Percentiles rank a stretch among this genome's conserved stretches.
Conservation (phyloP, 1,139 yeast genomes). For the Yamadazyma conglobata region DNA sequence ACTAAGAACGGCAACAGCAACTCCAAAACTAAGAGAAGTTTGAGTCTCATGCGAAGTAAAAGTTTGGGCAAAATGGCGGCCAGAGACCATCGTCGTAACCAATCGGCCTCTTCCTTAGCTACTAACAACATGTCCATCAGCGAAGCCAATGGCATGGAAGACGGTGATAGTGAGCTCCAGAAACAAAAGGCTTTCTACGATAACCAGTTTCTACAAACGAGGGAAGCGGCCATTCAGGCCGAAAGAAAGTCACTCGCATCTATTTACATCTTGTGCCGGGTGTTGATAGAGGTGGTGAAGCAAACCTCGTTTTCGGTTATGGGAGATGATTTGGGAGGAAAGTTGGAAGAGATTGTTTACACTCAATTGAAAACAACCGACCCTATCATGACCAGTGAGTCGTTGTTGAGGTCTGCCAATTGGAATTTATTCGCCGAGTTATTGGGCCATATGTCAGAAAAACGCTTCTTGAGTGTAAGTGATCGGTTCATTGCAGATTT, state of each 20-base stretch:
- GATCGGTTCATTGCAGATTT: slow-evolving; percentile 92
- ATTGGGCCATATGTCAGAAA: slow-evolving; percentile 85
- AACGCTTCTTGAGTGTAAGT: slow-evolving; percentile 80
- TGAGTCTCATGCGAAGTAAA: slow-evolving; percentile 40
- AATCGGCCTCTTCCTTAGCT: slow-evolving; percentile 28
- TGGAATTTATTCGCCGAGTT: slow-evolving; percentile 92
- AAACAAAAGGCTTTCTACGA: slow-evolving; percentile 28
- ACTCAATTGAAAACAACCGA: slow-evolving; percentile 87
- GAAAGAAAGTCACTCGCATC: slow-evolving; percentile 85
- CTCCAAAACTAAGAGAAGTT: slow-evolving; percentile 33
- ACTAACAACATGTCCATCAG: slow-evolving; percentile 3
- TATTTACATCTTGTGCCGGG: slow-evolving; percentile 88
- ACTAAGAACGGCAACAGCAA: slow-evolving; percentile 12
- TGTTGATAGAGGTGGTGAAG: slow-evolving; percentile 85
- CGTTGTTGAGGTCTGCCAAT: slow-evolving; percentile 80
- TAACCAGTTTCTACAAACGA: slow-evolving; percentile 52
- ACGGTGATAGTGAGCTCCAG: slow-evolving; percentile 14
- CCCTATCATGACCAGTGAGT: slow-evolving; percentile 59
- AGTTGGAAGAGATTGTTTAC: slow-evolving; percentile 89
- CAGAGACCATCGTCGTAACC: slow-evolving; percentile 34
- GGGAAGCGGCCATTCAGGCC: slow-evolving; percentile 73
- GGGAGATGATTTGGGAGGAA: slow-evolving; percentile 79
- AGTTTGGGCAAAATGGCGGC: slow-evolving; percentile 34
- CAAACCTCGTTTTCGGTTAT: slow-evolving; percentile 73
- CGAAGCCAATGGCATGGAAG: slow-evolving; percentile 1